A percentile compares a stretch with the other conserved stretches of the same genome.
Conservation (phyloP, 441 rosid species). For the California macrophylla region DNA sequence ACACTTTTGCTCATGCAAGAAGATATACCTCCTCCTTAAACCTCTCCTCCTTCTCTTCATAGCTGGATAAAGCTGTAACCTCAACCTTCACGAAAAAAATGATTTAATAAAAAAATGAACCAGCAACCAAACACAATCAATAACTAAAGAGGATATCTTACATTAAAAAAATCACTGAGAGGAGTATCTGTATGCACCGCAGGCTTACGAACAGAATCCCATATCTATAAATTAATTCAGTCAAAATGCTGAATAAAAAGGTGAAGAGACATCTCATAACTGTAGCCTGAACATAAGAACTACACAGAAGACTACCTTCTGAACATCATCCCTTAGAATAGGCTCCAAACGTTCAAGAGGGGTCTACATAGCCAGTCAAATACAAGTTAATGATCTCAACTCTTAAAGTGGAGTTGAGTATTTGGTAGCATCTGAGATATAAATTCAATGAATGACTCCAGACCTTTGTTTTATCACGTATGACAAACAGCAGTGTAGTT, state of each 20-base stretch:
- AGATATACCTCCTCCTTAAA: slow-evolving; percentile 69
- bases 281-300: slow-evolving; percentile 5
- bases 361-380: slow-evolving; percentile 38
- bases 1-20: slow-evolving; percentile 9
- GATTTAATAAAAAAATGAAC: background rate
- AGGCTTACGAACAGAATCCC: slow-evolving; percentile 74
- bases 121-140: background rate
- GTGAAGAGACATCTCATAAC: slow-evolving; percentile 3
- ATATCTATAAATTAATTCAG: slow-evolving; percentile 53
- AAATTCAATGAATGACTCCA: slow-evolving; percentile 15
- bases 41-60: slow-evolving; percentile 64
- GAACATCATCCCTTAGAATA: slow-evolving; percentile 72
- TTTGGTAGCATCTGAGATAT: slow-evolving; percentile 7
- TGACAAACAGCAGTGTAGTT: slow-evolving; percentile 78
- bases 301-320: slow-evolving; percentile 42
- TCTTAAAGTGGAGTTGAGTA: slow-evolving; percentile 12
- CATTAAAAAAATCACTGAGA: slow-evolving; percentile 79
- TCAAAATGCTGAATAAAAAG: slow-evolving; percentile 18
- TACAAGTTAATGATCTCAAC: slow-evolving; percentile 9
- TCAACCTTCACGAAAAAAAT: slow-evolving; percentile 51
- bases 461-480: slow-evolving; percentile 92
- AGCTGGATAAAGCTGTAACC: slow-evolving; percentile 73
- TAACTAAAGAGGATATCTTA: slow-evolving; percentile 22
- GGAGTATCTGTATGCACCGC: slow-evolving; percentile 49
- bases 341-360: slow-evolving; percentile 71